These are phyloP conservation scores for Lentinus tigrinus DNA, from an alignment of 768 basidiomycete species.

Conservation along the genomic window DNA sequence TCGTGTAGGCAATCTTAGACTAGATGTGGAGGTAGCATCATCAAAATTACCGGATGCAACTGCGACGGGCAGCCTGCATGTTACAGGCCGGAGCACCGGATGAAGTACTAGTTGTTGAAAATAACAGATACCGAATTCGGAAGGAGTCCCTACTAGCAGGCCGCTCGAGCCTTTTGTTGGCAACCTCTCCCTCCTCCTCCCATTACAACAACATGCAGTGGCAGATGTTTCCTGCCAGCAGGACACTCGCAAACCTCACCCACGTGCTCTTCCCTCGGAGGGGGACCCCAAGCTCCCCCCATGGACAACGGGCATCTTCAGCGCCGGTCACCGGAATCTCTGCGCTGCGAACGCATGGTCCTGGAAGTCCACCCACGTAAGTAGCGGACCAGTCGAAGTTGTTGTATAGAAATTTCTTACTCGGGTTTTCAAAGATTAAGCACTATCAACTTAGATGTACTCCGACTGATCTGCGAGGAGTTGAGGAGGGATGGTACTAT, in stretches of 20 bases:
- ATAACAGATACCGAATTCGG: no score
- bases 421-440: neutral
- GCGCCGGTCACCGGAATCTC: neutral
- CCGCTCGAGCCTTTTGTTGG: neutral
- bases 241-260: neutral
- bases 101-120: no score
- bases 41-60: no score
- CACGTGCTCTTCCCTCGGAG: neutral
- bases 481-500: neutral
- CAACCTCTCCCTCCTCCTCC: neutral
- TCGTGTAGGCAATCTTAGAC: no score
- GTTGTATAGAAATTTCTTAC: no score
- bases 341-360: no score
- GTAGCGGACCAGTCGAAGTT: no score
- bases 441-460: neutral
- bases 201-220: neutral
- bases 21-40: no score
- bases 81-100: no score
- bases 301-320: neutral
- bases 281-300: neutral
- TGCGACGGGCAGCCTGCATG: no score
- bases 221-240: neutral
- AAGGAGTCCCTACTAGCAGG: no score
- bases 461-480: neutral
- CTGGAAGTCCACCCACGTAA: no score